Evolutionary conservation across 495 filamentous ascomycete genomes (phyloP), one percentile per base, ranked within the genome.

Genomic region (Penicillium canescens): DNA sequence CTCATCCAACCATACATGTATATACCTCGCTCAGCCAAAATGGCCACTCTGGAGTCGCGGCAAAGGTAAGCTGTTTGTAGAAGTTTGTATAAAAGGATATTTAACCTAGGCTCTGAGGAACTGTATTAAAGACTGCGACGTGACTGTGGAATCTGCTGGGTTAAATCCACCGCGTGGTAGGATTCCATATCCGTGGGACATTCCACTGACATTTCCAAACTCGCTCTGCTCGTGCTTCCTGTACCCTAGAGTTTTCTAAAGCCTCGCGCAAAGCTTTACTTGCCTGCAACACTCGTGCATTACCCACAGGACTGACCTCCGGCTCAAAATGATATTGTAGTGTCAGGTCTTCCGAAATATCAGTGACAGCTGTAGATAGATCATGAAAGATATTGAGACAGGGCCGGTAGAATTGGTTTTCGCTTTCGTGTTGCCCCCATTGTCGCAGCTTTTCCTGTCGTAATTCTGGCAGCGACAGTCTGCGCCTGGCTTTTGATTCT

Each of bases 371-470:
- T 28, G 10, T 31, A 11, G 24, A 28, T 28, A 43, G 24, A 41
- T 50, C 6, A 37, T 57, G 36, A 2, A 21, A 52, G 41, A 2
- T 40, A 44, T 50, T 26, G 13, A 45, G 39, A 20, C 44, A 58
- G 18, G 35, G 23, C 9, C 39, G 40, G 45, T 58, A 58, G 11
- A 58, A 58, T 13, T 40, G 26, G 34, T 58, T 58, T 28, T 58
- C 55, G 26, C 9, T 7, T 35, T 50, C 45, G 34, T 58, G 55
- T 39, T 40, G 20, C 4, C 40, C 36, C 24, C 37, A 37, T 40
- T 58, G 50, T 7, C 33, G 20, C 2, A 53, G 39, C 34, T 50
- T 53, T 45, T 46, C 38, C 6, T 46, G 14, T 23, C 34, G 46
- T 31, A 50, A 16, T 14, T 58, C 38, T 10, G 40, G 16, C 2